A percentile compares a stretch with the other conserved stretches of the same genome.
These are phyloP conservation scores for Chamaecrista fasciculata DNA, from an alignment of 306 rosid species.

Conservation along the genomic window DNA sequence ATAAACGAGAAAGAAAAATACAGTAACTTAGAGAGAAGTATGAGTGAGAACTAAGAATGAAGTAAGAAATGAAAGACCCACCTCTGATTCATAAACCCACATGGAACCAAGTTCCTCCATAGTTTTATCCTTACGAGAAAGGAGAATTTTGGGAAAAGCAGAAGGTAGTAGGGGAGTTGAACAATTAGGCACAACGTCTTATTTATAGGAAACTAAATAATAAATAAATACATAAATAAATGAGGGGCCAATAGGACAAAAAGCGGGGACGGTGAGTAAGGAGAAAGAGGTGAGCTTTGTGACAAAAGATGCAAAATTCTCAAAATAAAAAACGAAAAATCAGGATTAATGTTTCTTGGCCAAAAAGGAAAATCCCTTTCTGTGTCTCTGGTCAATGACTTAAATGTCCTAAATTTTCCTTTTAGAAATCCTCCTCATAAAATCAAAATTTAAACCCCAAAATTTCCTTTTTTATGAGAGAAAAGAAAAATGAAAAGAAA, in stretches of 20 bases:
- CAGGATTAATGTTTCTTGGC: slow-evolving; percentile 24
- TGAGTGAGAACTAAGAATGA: background rate
- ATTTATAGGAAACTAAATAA: slow-evolving; percentile 47
- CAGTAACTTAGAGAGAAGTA: background rate
- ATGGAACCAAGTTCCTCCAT: slow-evolving; percentile 64
- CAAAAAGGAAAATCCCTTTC: slow-evolving; percentile 1
- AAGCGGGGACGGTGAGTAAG: slow-evolving; percentile 1
- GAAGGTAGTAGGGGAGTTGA: slow-evolving; percentile 14
- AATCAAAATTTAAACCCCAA: background rate
- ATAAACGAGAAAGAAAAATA: background rate
- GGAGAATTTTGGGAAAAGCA: slow-evolving; percentile 12
- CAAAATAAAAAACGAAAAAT: slow-evolving; percentile 32
- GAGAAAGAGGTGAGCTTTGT: slow-evolving; percentile 23
- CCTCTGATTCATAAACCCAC: slow-evolving; percentile 53
- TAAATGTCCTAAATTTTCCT: slow-evolving; percentile 23
- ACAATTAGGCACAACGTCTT: slow-evolving; percentile 11
- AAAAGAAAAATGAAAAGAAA: too few species aligned
- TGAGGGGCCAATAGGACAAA: slow-evolving; percentile 30
- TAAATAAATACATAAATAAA: background rate
- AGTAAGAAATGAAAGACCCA: slow-evolving; percentile 27
- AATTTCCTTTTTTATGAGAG: background rate
- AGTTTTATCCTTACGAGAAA: background rate
- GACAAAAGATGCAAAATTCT: slow-evolving; percentile 34
- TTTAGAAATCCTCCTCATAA: background rate
- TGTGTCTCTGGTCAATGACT: slow-evolving; percentile 27